These are phyloP conservation scores for Mortierella sp. DNA, from an alignment of 371 early-diverging fungal species.

Conservation along the genomic window DNA sequence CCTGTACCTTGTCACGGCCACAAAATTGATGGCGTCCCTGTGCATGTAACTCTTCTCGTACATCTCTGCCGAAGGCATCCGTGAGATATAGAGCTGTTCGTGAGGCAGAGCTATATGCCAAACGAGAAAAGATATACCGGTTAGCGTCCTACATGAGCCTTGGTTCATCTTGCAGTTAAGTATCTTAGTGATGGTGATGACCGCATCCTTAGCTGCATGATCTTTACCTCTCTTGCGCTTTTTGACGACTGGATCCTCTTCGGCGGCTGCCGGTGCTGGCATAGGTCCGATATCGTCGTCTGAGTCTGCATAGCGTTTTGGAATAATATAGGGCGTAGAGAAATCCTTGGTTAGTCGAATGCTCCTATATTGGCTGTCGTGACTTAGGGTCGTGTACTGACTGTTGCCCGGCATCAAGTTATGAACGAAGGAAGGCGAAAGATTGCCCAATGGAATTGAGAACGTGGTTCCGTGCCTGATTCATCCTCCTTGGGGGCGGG, in stretches of 20 bases:
- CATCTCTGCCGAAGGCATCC: conserved; percentile 88
- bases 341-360: background rate
- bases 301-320: conserved; percentile 25
- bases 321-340: background rate
- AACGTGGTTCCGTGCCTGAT: conserved; percentile 35
- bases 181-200: background rate
- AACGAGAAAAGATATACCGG: background rate
- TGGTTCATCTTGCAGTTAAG: background rate
- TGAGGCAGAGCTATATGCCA: conserved; percentile 68
- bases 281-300: conserved; percentile 69
- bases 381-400: background rate
- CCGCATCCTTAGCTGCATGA: too few species aligned
- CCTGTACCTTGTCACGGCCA: conserved; percentile 77
- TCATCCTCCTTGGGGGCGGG: conserved; percentile 23
- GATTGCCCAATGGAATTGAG: background rate
- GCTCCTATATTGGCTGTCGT: background rate
- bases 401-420: background rate
- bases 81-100: conserved; percentile 82
- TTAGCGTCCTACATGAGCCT: background rate
- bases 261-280: conserved; percentile 52
- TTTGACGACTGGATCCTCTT: conserved; percentile 33
- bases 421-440: background rate
- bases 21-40: conserved; percentile 86
- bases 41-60: conserved; percentile 97
- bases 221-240: conserved; percentile 52